Evolutionary conservation across 108 stramenopile genomes (phyloP), one percentile per base, ranked within the genome.

Genomic region (Pseudonitzschia pungens): DNA sequence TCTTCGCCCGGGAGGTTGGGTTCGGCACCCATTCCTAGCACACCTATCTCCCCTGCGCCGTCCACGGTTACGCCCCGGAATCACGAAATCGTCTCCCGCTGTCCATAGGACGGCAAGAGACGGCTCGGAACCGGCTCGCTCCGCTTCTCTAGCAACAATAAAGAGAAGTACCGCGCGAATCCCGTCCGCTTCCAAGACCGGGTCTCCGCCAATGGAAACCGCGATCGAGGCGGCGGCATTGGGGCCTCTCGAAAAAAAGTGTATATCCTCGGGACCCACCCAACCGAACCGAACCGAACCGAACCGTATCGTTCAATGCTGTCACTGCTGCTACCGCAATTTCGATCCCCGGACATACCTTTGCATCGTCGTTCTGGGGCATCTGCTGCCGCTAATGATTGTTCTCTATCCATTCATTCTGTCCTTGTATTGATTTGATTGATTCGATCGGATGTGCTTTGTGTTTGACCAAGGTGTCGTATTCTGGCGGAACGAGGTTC

Each of bases 241-340:
- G 44, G 71, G 52, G 71, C 71, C 71, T 72, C 71, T 72, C 60
- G 71, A 11, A 29, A 71, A 54, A 72, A 62, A 72, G 71, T 72
- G 41, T 63, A 72, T 72, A 72, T 72, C 71, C 44, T 50, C 15
- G 71, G 71, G 71, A 72, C 45, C n/a, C n/a, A n/a, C n/a, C n/a
- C n/a, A n/a, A n/a, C n/a, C n/a, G n/a, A n/a, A n/a, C n/a, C n/a
- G n/a, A n/a, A n/a, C n/a, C n/a, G n/a, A n/a, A n/a, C n/a, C n/a
- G n/a, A n/a, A n/a, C n/a, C n/a, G n/a, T n/a, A n/a, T n/a, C n/a
- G n/a, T n/a, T n/a, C n/a, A n/a, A n/a, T n/a, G n/a, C n/a, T n/a
- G n/a, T n/a, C n/a, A n/a, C n/a, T n/a, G n/a, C n/a, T n/a, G n/a
- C n/a, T n/a, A n/a, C n/a, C n/a, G n/a, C n/a, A n/a, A n/a, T n/a